Evolutionary conservation across 345 rosid genomes (phyloP), one percentile per base, ranked within the genome.

Genomic region (Orychophragmus violaceus): DNA sequence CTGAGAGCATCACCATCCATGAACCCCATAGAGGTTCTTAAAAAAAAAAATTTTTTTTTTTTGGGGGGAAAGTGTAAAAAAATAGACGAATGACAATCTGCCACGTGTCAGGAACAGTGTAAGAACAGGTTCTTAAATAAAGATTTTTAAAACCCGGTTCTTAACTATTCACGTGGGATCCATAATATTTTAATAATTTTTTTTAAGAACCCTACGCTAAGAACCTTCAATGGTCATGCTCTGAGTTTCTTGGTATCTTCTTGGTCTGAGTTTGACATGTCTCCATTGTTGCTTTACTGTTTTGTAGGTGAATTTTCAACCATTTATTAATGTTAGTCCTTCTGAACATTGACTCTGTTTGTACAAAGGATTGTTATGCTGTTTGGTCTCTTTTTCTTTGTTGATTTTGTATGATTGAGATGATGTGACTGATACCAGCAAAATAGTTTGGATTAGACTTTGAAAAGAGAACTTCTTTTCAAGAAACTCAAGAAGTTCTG

Each of bases 221-320:
- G 8, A 7, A 29, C n/a, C n/a, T n/a, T n/a, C n/a, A 10, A 29
- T 9, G 8, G 8, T 5, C 8, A 7, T 10, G 7, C 8, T 7
- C 18, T 50, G 56, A 16, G 36, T 28, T 28, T 53, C 22, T 23
- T 46, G 4, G 11, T 48, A 45, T 19, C 51, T 16, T 53, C 29
- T 53, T 70, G 68, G 39, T 53, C 56, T n/a, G n/a, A n/a, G n/a
- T n/a, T n/a, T 5, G 29, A 68, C 17, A 68, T 58, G 39, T 70
- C 63, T 53, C 75, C 14, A 51, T 60, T 21, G 33, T 60, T 39
- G 24, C 13, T 8, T 24, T 61, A 62, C 74, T 42, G 28, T 17
- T 49, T 41, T 52, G 68, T 62, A 70, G 8, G 36, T 17, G 75
- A 71, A 58, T 63, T 54, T 62, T 36, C 63, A 17, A 6, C 9